These are phyloP conservation scores for Polytrichum formosum DNA, from an alignment of 225 moss, liverwort and hornwort genomes.

Conservation along the genomic window DNA sequence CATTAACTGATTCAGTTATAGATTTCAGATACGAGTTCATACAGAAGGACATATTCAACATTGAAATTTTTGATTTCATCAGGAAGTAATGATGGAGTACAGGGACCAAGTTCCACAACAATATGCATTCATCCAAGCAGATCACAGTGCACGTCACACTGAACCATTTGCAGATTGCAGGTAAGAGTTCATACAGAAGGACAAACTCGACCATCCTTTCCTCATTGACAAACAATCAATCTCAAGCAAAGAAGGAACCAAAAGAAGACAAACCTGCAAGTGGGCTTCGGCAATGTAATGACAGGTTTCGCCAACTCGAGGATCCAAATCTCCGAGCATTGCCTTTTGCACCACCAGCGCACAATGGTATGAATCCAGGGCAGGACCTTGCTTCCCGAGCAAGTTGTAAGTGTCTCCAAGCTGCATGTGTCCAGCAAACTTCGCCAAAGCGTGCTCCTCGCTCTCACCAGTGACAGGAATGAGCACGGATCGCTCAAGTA, in stretches of 20 bases:
- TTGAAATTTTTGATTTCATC: no score
- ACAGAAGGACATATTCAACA: no score
- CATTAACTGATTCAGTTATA: no score
- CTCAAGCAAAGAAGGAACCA: background rate
- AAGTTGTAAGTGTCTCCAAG: conserved; percentile 88
- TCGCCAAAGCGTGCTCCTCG: conserved; percentile 83
- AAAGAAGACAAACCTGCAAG: conserved; percentile 61
- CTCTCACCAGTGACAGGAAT: conserved; percentile 73
- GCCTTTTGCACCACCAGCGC: conserved; percentile 85
- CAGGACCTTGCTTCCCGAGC: conserved; percentile 84
- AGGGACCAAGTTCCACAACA: no score
- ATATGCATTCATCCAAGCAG: no score
- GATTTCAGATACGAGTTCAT: no score
- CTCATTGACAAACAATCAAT: background rate
- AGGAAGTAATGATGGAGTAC: no score
- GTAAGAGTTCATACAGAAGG: no score
- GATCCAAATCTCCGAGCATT: conserved; percentile 87
- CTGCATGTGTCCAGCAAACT: conserved; percentile 95
- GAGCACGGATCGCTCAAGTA: conserved; percentile 70
- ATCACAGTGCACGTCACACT: no score
- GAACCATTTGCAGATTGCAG: no score
- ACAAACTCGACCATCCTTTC: no score
- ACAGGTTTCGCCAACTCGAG: conserved; percentile 94
- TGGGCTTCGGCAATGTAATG: conserved; percentile 97
- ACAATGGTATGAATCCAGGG: conserved; percentile 70